phyloP scores from a whole-genome alignment of 352 stramenopile genomes.

The Phytophthora vignae region DNA sequence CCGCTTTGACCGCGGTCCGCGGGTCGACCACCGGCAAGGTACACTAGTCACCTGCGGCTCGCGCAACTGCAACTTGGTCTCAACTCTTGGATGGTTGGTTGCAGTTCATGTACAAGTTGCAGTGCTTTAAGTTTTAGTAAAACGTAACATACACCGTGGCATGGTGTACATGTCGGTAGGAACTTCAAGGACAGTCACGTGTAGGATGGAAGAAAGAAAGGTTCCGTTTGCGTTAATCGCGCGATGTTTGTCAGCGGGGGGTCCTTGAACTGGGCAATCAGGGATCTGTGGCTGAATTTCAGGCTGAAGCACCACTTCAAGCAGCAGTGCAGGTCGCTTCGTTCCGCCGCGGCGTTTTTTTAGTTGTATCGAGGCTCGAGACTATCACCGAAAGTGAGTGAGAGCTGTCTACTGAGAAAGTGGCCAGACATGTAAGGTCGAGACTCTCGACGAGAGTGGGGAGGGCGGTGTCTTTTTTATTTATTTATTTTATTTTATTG shows the following conservation, averaged over 20 bases:
- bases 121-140: too few relatives aligned
- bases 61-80: background rate
- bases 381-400: too few relatives aligned
- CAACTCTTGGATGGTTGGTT: background rate
- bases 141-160: too few relatives aligned
- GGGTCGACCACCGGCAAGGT: background rate
- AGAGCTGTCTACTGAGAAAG: too few relatives aligned
- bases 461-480: too few relatives aligned
- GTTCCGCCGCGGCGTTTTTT: background rate
- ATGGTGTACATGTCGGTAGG: background rate
- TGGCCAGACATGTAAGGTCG: too few relatives aligned
- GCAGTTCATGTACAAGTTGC: background rate
- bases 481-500: too few relatives aligned
- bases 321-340: background rate
- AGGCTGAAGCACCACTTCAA: background rate
- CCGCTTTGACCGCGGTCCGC: too few relatives aligned
- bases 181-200: background rate
- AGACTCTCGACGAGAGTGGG: too few relatives aligned
- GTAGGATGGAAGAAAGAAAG: too few relatives aligned
- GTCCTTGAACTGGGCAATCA: background rate
- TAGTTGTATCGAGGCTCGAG: too few relatives aligned
- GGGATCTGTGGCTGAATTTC: background rate
- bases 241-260: background rate
- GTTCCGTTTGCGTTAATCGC: background rate
- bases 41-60: background rate